Conservation (phyloP, 371 early-diverging fungal species). For the Circinella minor region DNA sequence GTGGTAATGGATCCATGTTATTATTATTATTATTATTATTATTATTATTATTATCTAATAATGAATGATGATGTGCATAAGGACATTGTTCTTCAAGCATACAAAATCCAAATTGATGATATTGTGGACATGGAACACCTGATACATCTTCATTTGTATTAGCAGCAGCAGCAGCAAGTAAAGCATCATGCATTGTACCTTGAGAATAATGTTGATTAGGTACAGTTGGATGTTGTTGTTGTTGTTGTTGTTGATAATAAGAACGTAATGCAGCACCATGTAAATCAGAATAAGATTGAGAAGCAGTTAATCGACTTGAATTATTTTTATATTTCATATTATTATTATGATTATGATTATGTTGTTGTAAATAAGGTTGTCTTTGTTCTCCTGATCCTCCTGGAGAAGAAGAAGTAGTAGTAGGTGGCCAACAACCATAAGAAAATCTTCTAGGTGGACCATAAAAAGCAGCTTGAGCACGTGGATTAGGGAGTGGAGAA, state of each 20-base stretch:
- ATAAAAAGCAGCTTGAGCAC: constrained; percentile 39
- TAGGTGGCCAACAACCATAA: constrained; percentile 33
- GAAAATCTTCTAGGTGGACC: constrained; percentile 32
- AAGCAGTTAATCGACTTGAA: constrained; percentile 26
- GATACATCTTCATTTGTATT: constrained; percentile 8
- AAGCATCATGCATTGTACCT: constrained; percentile 16
- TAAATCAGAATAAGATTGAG: constrained; percentile 37
- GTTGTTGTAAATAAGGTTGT: neutral
- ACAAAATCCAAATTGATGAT: constrained; percentile 66
- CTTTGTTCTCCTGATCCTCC: neutral
- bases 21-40: no score
- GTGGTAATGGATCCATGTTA: neutral
- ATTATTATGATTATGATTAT: no score
- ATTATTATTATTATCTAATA: neutral
- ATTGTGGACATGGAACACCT: constrained; percentile 32
- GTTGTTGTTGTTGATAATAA: constrained; percentile 9
- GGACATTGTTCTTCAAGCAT: constrained; percentile 63
- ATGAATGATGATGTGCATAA: constrained; percentile 42
- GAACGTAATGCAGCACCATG: constrained; percentile 28
- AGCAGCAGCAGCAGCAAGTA: constrained; percentile 1
- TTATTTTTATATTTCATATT: constrained; percentile 14
- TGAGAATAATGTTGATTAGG: neutral
- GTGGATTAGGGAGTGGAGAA: constrained; percentile 22
- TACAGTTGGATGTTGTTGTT: neutral
- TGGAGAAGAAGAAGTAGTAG: neutral